Base-by-base conservation (phyloP, 805 yeast species). In the Pichia scutulata region DNA sequence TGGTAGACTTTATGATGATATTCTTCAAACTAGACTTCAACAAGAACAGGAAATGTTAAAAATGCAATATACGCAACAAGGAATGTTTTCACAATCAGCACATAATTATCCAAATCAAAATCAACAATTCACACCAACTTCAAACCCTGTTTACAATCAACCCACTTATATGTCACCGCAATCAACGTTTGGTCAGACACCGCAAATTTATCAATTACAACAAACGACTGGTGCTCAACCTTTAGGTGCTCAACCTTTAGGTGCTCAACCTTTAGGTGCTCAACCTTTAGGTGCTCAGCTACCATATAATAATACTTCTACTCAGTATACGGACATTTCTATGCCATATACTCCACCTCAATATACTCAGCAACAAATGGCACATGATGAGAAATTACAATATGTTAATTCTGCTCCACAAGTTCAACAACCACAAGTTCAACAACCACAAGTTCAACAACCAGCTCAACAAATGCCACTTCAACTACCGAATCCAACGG, bases 1-100 rank as follows among this genome's bases (percentile, higher is more conserved):
- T 30, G 77, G 82, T 60, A 76, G 84, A 53, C 70, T 84, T n/a
- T 89, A 89, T 59, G 95, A 89, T 63, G 78, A 77, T 52, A 74
- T 85, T 46, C 70, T 89, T 52, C 95, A 89, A 52, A 68, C 72
- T 26, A 65, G 82, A 62, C 65, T 75, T 54, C 53, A 56, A 18
- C 67, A 63, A 33, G 60, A 56, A 40, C 56, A 60, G 28, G 55
- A 50, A 25, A 44, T 43, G 44, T 7, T 47, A 13, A 44, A 49
- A 28, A 36, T 41, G 4, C 52, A 50, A 33, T 13, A 24, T 3
- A 37, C 44, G 14, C 13, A 33, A 33, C 37, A 33, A 9, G 19
- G 13, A 7, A 33, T 33, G 37, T 33, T 33, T n/a, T n/a, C 37
- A 33, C 37, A 33, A n/a, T n/a, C 37, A 2, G 7, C 37, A 16